phyloP scores from a whole-genome alignment of 2,329 filamentous ascomycete genomes.

The Cercospora brassicicola region DNA sequence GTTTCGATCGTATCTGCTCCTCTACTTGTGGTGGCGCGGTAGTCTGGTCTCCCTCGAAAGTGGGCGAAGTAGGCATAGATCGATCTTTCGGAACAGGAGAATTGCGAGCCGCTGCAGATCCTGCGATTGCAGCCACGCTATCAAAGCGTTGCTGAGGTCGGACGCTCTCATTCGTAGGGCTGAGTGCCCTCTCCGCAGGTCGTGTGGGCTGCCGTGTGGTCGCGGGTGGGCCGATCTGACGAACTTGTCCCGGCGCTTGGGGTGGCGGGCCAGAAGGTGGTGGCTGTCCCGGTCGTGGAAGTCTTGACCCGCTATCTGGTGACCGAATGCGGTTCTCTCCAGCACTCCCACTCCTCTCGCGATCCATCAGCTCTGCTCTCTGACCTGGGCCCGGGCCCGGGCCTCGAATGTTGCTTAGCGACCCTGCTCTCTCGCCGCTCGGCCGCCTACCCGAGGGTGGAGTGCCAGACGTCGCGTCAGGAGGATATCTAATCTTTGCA shows the following conservation, averaged over 20 bases:
- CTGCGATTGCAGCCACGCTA: constrained; percentile 19
- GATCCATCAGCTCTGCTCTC: constrained; percentile 32
- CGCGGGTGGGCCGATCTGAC: constrained; percentile 33
- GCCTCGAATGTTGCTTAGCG: constrained; percentile 19
- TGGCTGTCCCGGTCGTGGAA: constrained; percentile 55
- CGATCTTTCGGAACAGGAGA: constrained; percentile 20
- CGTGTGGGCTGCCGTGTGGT: constrained; percentile 35
- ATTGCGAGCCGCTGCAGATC: constrained; percentile 11
- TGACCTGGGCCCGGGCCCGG: constrained; percentile 23
- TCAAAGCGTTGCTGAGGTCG: constrained; percentile 34
- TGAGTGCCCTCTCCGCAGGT: constrained; percentile 35
- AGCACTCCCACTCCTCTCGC: constrained; percentile 31
- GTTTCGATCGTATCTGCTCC: constrained; percentile 27
- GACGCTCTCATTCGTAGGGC: constrained; percentile 32
- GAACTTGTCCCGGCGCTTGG: constrained; percentile 60
- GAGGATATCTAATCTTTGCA: constrained; percentile 89
- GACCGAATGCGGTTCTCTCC: constrained; percentile 28
- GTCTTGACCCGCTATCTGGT: constrained; percentile 24
- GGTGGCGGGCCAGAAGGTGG: constrained; percentile 64
- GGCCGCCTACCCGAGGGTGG: constrained; percentile 33
- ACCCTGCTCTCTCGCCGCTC: constrained; percentile 35
- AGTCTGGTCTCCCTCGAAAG: constrained; percentile 21
- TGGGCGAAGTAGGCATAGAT: constrained; percentile 25
- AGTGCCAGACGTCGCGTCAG: constrained; percentile 52
- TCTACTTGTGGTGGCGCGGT: constrained; percentile 11